These are phyloP conservation scores for Nothopassalora personata DNA, from an alignment of 2,329 filamentous ascomycete genomes.

Conservation along the genomic window DNA sequence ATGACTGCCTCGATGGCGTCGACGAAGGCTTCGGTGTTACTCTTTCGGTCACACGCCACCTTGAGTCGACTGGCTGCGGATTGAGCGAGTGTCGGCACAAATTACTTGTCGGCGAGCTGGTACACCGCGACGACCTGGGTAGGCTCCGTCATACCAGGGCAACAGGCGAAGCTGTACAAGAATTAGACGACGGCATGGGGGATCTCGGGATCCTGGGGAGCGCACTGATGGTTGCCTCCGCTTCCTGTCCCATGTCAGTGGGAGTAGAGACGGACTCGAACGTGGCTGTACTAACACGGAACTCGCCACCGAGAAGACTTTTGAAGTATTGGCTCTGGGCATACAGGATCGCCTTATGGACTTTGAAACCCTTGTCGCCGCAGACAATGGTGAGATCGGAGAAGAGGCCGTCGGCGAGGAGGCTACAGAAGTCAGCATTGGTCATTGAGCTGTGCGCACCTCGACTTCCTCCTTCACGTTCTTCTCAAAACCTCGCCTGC, in stretches of 20 bases:
- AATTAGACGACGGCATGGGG: conserved; percentile 16
- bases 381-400: conserved; percentile 42
- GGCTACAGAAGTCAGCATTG: background rate
- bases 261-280: background rate
- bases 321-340: conserved; percentile 40
- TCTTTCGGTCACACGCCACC: conserved; percentile 2
- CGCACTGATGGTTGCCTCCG: conserved; percentile 3
- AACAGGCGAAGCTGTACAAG: conserved; percentile 21
- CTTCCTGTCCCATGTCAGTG: conserved; percentile 10
- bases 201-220: conserved; percentile 14
- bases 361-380: conserved; percentile 35
- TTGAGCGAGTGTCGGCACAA: conserved; percentile 29
- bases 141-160: conserved; percentile 3
- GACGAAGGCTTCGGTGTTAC: conserved; percentile 8
- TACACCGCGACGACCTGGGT: conserved; percentile 33
- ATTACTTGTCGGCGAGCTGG: conserved; percentile 36
- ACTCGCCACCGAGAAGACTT: conserved; percentile 31
- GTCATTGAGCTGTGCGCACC: too few species aligned
- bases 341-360: conserved; percentile 39
- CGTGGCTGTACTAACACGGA: conserved; percentile 13
- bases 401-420: conserved; percentile 23
- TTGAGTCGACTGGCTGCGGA: conserved; percentile 9
- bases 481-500: background rate
- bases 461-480: background rate
- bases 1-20: conserved; percentile 13